Evolutionary conservation across 2,329 filamentous ascomycete species (phyloP).

Genomic region (Dothidotthia symphoricarpi): DNA sequence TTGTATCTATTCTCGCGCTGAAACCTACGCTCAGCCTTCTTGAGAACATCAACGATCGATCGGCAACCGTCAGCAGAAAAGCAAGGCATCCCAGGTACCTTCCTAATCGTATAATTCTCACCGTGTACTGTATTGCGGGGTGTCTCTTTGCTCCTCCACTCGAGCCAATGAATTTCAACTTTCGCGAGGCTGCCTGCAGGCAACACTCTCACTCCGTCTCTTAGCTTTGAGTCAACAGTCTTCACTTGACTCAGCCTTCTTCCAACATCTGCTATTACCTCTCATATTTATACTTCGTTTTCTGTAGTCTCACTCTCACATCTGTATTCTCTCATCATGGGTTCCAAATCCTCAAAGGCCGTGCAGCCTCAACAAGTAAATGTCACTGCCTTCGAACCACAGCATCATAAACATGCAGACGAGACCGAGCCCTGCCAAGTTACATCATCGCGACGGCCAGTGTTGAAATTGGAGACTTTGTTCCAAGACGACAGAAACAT

Average conservation of each 20-base stretch:
- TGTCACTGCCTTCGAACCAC: constrained; percentile 16
- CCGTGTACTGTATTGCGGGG: too few relatives aligned
- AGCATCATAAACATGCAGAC: constrained; percentile 13
- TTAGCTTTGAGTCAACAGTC: constrained; percentile 21
- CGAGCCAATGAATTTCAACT: constrained; percentile 18
- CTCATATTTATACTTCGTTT: constrained; percentile 3
- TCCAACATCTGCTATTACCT: background rate
- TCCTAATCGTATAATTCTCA: too few relatives aligned
- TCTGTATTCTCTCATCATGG: constrained; percentile 24
- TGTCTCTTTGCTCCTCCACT: too few relatives aligned
- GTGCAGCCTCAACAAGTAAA: constrained; percentile 16
- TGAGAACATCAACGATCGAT: background rate
- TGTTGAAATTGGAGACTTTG: background rate
- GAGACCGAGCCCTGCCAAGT: constrained; percentile 11
- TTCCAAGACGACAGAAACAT: constrained; percentile 12
- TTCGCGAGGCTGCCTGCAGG: constrained; percentile 30
- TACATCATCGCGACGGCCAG: background rate
- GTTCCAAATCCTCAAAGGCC: constrained; percentile 27
- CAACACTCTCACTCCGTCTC: constrained; percentile 24
- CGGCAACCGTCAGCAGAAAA: too few relatives aligned
- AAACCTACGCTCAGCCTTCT: background rate
- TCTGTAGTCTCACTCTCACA: background rate
- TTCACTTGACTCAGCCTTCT: constrained; percentile 18
- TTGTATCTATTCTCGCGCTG: background rate
- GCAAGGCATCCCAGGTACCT: too few relatives aligned